Percentiles rank a stretch among this genome's conserved stretches.
Conservation (phyloP, 805 yeast genomes). For the Candida sithepensis region DNA sequence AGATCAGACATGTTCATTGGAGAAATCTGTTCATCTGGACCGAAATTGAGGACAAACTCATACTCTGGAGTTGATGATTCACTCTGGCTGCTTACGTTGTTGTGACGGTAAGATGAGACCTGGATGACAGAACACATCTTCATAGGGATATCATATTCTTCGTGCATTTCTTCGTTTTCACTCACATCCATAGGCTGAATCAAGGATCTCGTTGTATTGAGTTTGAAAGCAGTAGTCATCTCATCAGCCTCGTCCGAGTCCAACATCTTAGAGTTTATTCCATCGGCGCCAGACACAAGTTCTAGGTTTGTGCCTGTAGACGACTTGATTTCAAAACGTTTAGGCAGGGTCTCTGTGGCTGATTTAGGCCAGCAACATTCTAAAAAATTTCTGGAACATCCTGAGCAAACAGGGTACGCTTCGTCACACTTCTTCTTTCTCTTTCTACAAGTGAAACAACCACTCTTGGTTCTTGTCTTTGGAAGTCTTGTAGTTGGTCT, state of each 20-base stretch:
- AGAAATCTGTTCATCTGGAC: background rate
- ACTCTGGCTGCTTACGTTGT: background rate
- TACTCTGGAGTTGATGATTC: slow-evolving; percentile 5
- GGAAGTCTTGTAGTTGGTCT: slow-evolving; percentile 8
- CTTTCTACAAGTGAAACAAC: slow-evolving; percentile 36
- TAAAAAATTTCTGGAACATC: slow-evolving; percentile 32
- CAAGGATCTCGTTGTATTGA: background rate
- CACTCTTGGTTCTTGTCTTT: slow-evolving; percentile 29
- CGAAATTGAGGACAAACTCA: slow-evolving; percentile 10
- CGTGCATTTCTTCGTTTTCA: slow-evolving; percentile 8
- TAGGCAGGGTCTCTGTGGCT: slow-evolving; percentile 24
- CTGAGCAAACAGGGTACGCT: slow-evolving; percentile 30
- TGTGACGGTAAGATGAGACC: slow-evolving; percentile 21
- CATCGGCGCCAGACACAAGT: background rate
- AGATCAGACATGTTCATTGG: background rate
- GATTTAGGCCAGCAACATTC: slow-evolving; percentile 32
- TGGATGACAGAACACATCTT: slow-evolving; percentile 27
- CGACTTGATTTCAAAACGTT: slow-evolving; percentile 23
- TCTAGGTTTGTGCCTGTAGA: slow-evolving; percentile 9
- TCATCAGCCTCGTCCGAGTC: background rate
- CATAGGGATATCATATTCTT: slow-evolving; percentile 23
- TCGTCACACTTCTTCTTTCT: slow-evolving; percentile 37
- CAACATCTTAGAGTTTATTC: background rate
- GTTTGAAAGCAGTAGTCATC: background rate
- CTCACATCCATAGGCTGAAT: background rate